Evolutionary conservation across 371 early-diverging fungal species (phyloP), one percentile per base, ranked within the genome.

Genomic region (Choanephora cucurbitarum): DNA sequence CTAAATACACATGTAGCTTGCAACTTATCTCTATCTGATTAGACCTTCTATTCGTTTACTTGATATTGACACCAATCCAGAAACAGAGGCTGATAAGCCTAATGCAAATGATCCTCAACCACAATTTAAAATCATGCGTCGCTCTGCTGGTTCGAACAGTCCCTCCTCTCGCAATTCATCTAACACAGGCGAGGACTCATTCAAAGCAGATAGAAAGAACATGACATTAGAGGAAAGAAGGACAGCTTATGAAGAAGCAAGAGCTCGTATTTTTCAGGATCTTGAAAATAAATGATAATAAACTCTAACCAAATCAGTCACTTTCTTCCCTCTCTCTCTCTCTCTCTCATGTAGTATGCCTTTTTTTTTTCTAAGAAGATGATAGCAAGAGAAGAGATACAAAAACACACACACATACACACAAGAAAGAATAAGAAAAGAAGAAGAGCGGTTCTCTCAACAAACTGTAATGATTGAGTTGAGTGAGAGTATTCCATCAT

Each of bases 221-320:
- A 73, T 80, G 65, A 82, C 88, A 0, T 75, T 86, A 41, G 87
- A 90, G 56, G 89, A 88, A 62, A 79, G 89, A 31, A 84, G 87
- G 54, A 86, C 83, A 14, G 86, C 82, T 6, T 91, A 91, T 58
- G 87, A 89, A 60, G 80, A 79, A 50, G 91, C 90, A 3, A 71
- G 91, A 51, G 90, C 88, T n/a, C 73, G 88, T 33, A 91, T 91
- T 33, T 91, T 91, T 58, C 80, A 83, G 49, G 86, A 85, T 28
- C 33, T 72, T 56, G 77, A 67, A 55, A 37, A 51, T 15, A 43
- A 67, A 44, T 34, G 55, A 41, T 21, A 54, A 39, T 15, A 40
- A 51, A 37, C 28, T n/a, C n/a, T n/a, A n/a, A n/a, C n/a, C n/a
- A n/a, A n/a, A n/a, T n/a, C n/a, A n/a, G n/a, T n/a, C n/a, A n/a